These are phyloP conservation scores for Lasiodiplodia gonubiensis DNA, from an alignment of 2,329 filamentous ascomycete species.

Conservation along the genomic window DNA sequence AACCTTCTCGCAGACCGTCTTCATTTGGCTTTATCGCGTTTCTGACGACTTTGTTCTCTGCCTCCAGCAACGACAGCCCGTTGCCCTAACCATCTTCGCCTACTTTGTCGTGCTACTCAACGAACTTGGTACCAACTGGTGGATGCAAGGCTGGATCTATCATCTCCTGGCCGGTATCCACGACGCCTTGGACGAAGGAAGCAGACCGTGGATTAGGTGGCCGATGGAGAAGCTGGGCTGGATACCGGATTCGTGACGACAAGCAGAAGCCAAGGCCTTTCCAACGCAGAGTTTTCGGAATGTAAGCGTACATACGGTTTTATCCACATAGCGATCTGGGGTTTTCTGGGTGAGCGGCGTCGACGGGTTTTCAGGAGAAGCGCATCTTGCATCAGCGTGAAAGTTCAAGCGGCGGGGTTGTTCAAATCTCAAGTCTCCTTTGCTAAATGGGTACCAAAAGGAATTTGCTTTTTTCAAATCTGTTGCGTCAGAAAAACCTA, in stretches of 20 bases:
- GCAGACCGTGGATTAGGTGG: constrained; percentile 16
- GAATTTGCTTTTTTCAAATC: not conserved
- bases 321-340: not conserved
- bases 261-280: not conserved
- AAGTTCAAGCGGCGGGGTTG: not conserved
- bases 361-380: not conserved
- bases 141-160: constrained; percentile 21
- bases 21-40: constrained; percentile 21
- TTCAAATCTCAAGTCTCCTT: too few species aligned
- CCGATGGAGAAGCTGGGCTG: constrained; percentile 26
- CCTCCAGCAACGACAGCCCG: constrained; percentile 12
- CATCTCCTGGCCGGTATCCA: constrained; percentile 17
- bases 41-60: constrained; percentile 20
- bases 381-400: not conserved
- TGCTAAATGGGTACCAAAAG: not conserved
- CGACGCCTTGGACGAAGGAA: constrained; percentile 13
- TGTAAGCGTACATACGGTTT: not conserved
- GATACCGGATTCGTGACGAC: not conserved
- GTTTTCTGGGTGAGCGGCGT: not conserved
- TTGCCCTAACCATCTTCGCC: constrained; percentile 19
- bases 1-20: constrained; percentile 5
- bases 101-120: constrained; percentile 22
- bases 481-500: too few species aligned
- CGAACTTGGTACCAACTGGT: constrained; percentile 12
- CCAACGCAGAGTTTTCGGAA: not conserved